These are phyloP conservation scores for Talaromyces ruber DNA, from an alignment of 495 filamentous ascomycete species.

Conservation along the genomic window DNA sequence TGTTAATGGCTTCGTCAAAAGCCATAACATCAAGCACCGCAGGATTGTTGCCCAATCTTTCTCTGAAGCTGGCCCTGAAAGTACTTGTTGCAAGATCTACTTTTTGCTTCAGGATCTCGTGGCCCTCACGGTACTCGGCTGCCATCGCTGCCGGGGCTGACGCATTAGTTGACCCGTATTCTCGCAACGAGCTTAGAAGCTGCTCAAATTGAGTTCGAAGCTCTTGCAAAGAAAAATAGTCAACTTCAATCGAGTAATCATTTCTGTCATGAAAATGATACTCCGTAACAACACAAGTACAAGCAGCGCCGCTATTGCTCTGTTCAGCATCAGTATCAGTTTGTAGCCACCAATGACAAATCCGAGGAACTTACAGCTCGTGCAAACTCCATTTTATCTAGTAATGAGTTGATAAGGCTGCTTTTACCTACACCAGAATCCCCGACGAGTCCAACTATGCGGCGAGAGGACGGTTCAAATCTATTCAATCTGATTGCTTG, in stretches of 20 bases:
- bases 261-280: slow-evolving; percentile 12
- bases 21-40: neutral
- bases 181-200: slow-evolving; percentile 14
- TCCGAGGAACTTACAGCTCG: slow-evolving; percentile 15
- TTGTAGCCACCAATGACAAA: neutral
- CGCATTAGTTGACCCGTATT: slow-evolving; percentile 3
- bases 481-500: neutral
- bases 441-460: slow-evolving; percentile 9
- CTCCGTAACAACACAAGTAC: slow-evolving; percentile 25
- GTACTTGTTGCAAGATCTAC: slow-evolving; percentile 1
- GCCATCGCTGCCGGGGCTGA: neutral
- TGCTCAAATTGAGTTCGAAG: slow-evolving; percentile 2
- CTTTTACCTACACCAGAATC: slow-evolving; percentile 23
- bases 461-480: slow-evolving; percentile 1
- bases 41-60: neutral
- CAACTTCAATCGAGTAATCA: slow-evolving; percentile 20
- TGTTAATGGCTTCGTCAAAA: neutral
- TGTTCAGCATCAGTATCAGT: slow-evolving; percentile 4
- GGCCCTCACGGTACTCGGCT: neutral
- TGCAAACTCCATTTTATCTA: slow-evolving; percentile 15
- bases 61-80: slow-evolving; percentile 1
- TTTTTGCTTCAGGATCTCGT: neutral
- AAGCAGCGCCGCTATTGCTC: slow-evolving; percentile 20
- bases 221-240: slow-evolving; percentile 9
- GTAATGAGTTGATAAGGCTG: slow-evolving; percentile 24